Evolutionary conservation across 805 yeast genomes (phyloP).

Genomic region (Lipomyces starkeyi): DNA sequence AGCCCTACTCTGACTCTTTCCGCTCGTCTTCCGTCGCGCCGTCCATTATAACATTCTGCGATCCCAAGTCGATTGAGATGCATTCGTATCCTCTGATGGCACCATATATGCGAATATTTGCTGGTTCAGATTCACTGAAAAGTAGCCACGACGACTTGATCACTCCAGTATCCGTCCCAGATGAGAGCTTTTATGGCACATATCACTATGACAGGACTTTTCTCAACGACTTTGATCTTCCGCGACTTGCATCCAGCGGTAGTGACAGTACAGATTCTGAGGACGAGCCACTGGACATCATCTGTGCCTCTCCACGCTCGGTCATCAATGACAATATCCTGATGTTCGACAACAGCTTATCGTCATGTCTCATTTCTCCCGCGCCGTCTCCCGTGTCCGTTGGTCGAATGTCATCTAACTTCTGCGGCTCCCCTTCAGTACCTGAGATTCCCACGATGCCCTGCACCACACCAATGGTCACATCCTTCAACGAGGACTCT

Average conservation of each 20-base stretch:
- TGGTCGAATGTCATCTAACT: slow-evolving; percentile 13
- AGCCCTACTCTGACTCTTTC: slow-evolving; percentile 12
- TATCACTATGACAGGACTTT: not conserved
- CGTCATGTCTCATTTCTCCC: slow-evolving; percentile 11
- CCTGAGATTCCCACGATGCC: not conserved
- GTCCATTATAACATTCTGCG: slow-evolving; percentile 33
- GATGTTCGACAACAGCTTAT: slow-evolving; percentile 7
- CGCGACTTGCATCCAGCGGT: slow-evolving; percentile 8
- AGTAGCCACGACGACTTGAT: slow-evolving; percentile 10
- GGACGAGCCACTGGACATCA: not conserved
- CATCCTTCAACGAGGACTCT: not conserved
- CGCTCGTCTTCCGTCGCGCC: slow-evolving; percentile 8
- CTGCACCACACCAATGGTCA: not conserved
- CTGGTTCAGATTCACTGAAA: not conserved
- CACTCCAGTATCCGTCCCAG: slow-evolving; percentile 7
- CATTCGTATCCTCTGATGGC: slow-evolving; percentile 11
- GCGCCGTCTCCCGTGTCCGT: not conserved
- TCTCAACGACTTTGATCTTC: not conserved
- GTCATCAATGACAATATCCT: slow-evolving; percentile 1
- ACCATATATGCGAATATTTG: slow-evolving; percentile 7
- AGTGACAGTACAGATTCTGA: slow-evolving; percentile 14
- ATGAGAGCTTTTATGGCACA: not conserved
- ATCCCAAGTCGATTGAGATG: slow-evolving; percentile 37
- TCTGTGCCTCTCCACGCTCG: slow-evolving; percentile 14
- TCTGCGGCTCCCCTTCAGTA: slow-evolving; percentile 3